phyloP scores from a whole-genome alignment of 305 asterid genomes.

The Ajuga reptans region DNA sequence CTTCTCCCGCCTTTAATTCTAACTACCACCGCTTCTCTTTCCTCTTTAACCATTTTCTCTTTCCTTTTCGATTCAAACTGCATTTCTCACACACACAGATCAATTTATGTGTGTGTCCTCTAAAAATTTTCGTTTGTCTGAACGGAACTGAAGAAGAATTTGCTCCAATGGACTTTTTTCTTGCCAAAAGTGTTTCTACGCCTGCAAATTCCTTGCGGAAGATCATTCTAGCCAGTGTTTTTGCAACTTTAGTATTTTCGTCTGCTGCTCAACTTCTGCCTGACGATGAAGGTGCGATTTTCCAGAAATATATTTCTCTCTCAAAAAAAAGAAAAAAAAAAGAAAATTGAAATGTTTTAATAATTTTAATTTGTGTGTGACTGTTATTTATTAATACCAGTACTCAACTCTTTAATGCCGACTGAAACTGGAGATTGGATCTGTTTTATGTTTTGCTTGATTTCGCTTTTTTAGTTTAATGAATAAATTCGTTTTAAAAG shows the following conservation, averaged over 20 bases:
- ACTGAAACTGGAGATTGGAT: not conserved
- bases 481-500: too few relatives aligned
- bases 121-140: too few relatives aligned
- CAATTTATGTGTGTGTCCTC: not conserved
- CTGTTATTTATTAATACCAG: not conserved
- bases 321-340: not conserved
- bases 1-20: conserved; percentile 26
- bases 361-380: not conserved
- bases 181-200: not conserved
- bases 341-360: not conserved
- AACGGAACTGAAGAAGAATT: not conserved
- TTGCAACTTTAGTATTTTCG: conserved; percentile 20
- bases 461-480: not conserved
- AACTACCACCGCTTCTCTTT: not conserved
- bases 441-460: not conserved
- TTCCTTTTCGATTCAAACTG: not conserved
- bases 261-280: conserved; percentile 50
- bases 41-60: not conserved
- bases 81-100: not conserved
- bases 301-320: not conserved
- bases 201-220: conserved; percentile 16
- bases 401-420: not conserved
- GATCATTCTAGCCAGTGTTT: conserved; percentile 15
- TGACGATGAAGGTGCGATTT: conserved; percentile 38
- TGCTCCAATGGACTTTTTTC: conserved; percentile 21